Base-by-base conservation (phyloP, 208 protist species). In the Leishmania major region DNA sequence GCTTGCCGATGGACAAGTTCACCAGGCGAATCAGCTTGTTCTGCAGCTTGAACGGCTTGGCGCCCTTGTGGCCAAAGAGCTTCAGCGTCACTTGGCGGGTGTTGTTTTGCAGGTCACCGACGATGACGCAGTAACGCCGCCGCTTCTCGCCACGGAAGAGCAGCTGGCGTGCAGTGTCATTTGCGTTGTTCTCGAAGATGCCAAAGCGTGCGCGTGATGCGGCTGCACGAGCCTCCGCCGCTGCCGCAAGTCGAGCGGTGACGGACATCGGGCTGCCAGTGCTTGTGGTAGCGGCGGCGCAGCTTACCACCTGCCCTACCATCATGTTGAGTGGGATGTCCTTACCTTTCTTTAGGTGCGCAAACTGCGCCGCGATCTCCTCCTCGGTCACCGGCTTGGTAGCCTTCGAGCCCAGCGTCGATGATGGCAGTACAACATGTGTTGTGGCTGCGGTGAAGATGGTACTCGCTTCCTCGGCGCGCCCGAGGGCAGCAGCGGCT, bases 141-240 rank as follows among this genome's bases (percentile, higher is more conserved):
- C 92, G 91, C 89, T 94, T 94, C 79, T 97, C 94, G 31, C 91
- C 89, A 55, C 92, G 89, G 81, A 96, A 97, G 73, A 97, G 88
- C 28, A 95, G 84, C 82, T 94, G 91, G 7, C 91, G 91, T 0
- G 93, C 88, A 7, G 92, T 97, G 84, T 94, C 94, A 45, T 86
- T 89, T 31, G 85, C 83, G 76, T 81, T 83, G 67, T 75, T 75
- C n/a, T 84, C 72, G 67, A 80, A 84, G 53, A 83, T 47, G 47
- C 86, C 82, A 84, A 93, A 87, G 77, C 91, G 66, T 53, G 79
- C 78, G 45, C 80, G 83, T 17, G 77, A 64, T 25, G 70, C 78
- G 45, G 79, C 81, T 66, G 77, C 59, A 8, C 77, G 79, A 25
- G 84, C 84, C 51, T 78, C 84, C 31, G 79, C 84, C 7, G 79